Conservation (phyloP, 768 basidiomycete species). For the Pleurotus pulmonarius region DNA sequence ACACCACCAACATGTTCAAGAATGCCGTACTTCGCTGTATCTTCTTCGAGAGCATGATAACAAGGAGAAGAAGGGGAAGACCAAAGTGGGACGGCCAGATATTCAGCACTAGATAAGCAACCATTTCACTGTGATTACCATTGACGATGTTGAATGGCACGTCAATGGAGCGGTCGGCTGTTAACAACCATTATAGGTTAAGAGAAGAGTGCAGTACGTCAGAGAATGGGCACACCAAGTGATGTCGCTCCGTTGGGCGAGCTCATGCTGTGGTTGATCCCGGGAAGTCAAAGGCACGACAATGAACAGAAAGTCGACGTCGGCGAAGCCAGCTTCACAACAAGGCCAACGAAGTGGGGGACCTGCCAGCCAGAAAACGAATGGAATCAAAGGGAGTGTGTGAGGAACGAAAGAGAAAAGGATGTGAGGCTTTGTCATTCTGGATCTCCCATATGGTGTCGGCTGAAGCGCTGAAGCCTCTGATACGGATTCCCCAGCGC, state of each 20-base stretch:
- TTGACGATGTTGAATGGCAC: conserved; percentile 33
- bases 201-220: background rate
- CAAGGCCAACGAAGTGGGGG: background rate
- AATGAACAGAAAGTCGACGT: background rate
- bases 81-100: conserved; percentile 49
- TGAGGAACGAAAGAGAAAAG: background rate
- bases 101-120: conserved; percentile 41
- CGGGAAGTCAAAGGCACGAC: background rate
- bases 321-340: conserved; percentile 1
- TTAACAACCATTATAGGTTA: background rate
- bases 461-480: too few relatives aligned
- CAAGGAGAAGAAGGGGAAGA: conserved; percentile 38
- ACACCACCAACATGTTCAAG: conserved; percentile 39
- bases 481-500: too few relatives aligned
- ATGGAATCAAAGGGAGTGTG: background rate
- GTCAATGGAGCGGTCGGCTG: background rate
- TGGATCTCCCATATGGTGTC: too few relatives aligned
- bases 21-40: conserved; percentile 45
- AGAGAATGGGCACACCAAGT: background rate
- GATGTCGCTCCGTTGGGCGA: background rate
- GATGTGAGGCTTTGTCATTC: too few relatives aligned
- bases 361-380: conserved; percentile 3
- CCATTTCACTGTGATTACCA: conserved; percentile 35
- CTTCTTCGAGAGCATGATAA: conserved; percentile 35
- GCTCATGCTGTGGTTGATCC: background rate